Evolutionary conservation across 2,329 filamentous ascomycete genomes (phyloP).

Genomic region (Rhynchosporium agropyri): DNA sequence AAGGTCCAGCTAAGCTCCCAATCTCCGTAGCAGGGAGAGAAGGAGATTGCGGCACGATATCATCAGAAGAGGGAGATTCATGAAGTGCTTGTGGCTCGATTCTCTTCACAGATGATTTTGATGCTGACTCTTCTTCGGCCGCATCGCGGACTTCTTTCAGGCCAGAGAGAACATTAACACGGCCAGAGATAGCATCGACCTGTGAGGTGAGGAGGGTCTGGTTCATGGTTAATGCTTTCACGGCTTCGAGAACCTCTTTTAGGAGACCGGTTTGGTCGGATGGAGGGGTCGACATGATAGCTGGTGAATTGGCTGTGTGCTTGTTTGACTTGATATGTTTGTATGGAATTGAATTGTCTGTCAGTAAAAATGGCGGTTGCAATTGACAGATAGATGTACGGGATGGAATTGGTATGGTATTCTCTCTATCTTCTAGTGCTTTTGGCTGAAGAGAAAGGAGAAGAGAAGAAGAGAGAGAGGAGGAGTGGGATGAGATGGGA

Average conservation of each 20-base stretch:
- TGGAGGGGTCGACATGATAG: slow-evolving; percentile 33
- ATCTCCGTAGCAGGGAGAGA: slow-evolving; percentile 38
- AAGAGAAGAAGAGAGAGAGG: slow-evolving; percentile 9
- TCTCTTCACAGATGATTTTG: slow-evolving; percentile 24
- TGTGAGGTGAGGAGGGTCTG: slow-evolving; percentile 57
- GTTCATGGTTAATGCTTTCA: slow-evolving; percentile 58
- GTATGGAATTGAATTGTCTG: not conserved
- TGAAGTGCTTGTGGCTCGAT: slow-evolving; percentile 19
- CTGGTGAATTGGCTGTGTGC: not conserved
- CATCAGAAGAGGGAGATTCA: slow-evolving; percentile 30
- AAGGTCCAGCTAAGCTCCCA: slow-evolving; percentile 23
- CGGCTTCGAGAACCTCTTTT: slow-evolving; percentile 56
- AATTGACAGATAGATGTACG: not conserved
- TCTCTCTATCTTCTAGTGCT: slow-evolving; percentile 15
- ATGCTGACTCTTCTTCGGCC: slow-evolving; percentile 38
- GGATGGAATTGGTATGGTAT: not conserved
- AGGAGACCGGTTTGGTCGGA: slow-evolving; percentile 44
- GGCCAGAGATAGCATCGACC: slow-evolving; percentile 62
- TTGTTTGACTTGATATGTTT: not conserved
- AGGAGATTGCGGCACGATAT: slow-evolving; percentile 40
- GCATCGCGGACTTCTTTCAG: slow-evolving; percentile 59
- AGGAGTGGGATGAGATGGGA: slow-evolving; percentile 11
- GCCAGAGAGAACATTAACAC: slow-evolving; percentile 61
- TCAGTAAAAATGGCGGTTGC: not conserved
- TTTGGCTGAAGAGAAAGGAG: slow-evolving; percentile 15